Conservation (phyloP, 2,329 filamentous ascomycete species). For the Parascedosporium putredinis region DNA sequence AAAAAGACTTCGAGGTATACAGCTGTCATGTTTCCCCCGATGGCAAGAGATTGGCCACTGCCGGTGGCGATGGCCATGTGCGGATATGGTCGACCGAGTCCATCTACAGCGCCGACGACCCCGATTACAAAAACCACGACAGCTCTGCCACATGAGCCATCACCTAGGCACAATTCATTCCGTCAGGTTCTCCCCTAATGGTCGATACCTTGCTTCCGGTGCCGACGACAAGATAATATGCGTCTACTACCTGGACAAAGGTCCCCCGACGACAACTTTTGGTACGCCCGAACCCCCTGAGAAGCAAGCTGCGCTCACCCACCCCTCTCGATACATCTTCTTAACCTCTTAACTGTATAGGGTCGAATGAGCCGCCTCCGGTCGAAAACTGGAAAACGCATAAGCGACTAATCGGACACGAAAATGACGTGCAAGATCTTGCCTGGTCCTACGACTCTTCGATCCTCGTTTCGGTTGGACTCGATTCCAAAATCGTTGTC, state of each 20-base stretch:
- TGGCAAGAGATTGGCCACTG: conserved; percentile 82
- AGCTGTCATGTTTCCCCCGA: conserved; percentile 96
- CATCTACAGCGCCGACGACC: conserved; percentile 69
- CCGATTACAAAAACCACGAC: conserved; percentile 67
- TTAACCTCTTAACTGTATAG: conserved; percentile 24
- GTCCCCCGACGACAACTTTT: conserved; percentile 69
- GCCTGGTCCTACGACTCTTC: conserved; percentile 96
- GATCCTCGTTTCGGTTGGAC: conserved; percentile 85
- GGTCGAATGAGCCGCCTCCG: conserved; percentile 78
- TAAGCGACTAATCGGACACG: conserved; percentile 85
- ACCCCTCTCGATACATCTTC: background rate
- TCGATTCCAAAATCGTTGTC: conserved; percentile 96
- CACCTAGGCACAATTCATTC: conserved; percentile 96
- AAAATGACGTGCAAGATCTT: conserved; percentile 96
- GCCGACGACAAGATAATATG: conserved; percentile 99
- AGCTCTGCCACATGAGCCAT: conserved; percentile 96
- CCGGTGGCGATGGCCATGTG: conserved; percentile 93
- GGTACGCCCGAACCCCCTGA: conserved; percentile 39
- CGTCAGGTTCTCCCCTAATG: conserved; percentile 91
- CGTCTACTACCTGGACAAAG: conserved; percentile 83
- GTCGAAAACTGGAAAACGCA: conserved; percentile 98
- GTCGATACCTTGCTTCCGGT: conserved; percentile 89
- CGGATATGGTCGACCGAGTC: conserved; percentile 96
- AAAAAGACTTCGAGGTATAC: conserved; percentile 97
- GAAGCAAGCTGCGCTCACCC: background rate